Conservation (phyloP, 768 basidiomycete genomes). For the Chiua virens region DNA sequence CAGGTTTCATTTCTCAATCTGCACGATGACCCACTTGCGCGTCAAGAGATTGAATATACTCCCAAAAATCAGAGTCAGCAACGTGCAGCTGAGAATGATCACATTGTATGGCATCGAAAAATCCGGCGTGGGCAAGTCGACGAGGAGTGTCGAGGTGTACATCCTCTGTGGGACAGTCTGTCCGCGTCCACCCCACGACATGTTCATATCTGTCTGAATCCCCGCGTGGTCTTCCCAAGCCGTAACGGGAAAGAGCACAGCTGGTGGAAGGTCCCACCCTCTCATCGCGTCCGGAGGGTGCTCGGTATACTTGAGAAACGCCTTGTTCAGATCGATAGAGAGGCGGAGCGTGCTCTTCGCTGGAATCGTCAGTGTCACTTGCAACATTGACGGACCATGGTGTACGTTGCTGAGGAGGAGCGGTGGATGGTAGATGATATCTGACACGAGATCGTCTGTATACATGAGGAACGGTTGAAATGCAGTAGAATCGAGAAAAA, state of each 20-base stretch:
- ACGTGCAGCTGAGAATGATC: slow-evolving; percentile 91
- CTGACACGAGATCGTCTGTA: slow-evolving; percentile 61
- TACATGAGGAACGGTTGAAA: neutral
- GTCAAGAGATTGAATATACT: slow-evolving; percentile 87
- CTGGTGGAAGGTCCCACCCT: slow-evolving; percentile 91
- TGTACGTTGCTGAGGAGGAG: slow-evolving; percentile 15
- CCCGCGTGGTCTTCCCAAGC: neutral
- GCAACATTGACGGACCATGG: slow-evolving; percentile 62
- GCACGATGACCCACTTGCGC: slow-evolving; percentile 68
- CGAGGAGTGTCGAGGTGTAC: slow-evolving; percentile 79
- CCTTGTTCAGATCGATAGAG: slow-evolving; percentile 73
- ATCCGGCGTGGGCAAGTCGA: slow-evolving; percentile 96
- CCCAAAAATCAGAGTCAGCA: slow-evolving; percentile 92
- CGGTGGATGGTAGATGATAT: slow-evolving; percentile 59
- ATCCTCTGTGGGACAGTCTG: slow-evolving; percentile 40
- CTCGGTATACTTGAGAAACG: slow-evolving; percentile 91
- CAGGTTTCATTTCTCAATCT: slow-evolving; percentile 22
- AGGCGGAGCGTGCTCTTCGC: slow-evolving; percentile 62
- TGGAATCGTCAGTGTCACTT: slow-evolving; percentile 70
- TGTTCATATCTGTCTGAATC: neutral
- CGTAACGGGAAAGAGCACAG: slow-evolving; percentile 56
- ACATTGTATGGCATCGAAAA: slow-evolving; percentile 99
- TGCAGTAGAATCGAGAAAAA: neutral
- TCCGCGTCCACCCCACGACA: neutral
- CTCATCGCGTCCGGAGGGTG: slow-evolving; percentile 95